These are phyloP conservation scores for Suhomyces bokatorum DNA, from an alignment of 1,139 yeast species.

Conservation along the genomic window DNA sequence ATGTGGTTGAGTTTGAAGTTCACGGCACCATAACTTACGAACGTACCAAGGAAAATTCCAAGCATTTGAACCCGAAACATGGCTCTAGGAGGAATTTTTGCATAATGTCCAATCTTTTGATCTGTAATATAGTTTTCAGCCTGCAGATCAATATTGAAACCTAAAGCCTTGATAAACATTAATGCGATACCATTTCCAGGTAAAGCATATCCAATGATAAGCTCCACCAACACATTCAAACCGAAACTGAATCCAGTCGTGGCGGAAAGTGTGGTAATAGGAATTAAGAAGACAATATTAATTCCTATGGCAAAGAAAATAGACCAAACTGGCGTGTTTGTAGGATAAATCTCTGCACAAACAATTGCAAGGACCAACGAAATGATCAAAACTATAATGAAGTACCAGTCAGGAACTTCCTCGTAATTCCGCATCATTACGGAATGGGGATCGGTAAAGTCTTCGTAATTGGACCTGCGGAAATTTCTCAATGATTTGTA, in stretches of 20 bases:
- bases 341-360: constrained; percentile 21
- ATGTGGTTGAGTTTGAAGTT: constrained; percentile 32
- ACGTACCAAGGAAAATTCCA: constrained; percentile 28
- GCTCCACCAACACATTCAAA: constrained; percentile 24
- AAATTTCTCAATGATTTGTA: constrained; percentile 7
- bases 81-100: constrained; percentile 37
- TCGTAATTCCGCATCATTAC: constrained; percentile 19
- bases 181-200: constrained; percentile 27
- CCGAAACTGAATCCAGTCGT: constrained; percentile 22
- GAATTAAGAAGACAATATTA: constrained; percentile 25
- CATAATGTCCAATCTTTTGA: constrained; percentile 39
- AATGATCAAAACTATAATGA: constrained; percentile 15
- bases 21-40: constrained; percentile 29
- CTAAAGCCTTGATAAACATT: constrained; percentile 24
- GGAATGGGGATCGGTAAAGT: constrained; percentile 19
- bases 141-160: constrained; percentile 31
- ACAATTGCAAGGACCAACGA: constrained; percentile 19
- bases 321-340: constrained; percentile 25
- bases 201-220: constrained; percentile 24
- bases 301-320: constrained; percentile 25
- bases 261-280: constrained; percentile 19
- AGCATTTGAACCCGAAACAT: constrained; percentile 36
- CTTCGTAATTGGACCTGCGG: constrained; percentile 15
- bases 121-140: constrained; percentile 39
- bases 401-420: constrained; percentile 25